Conservation (phyloP, 768 basidiomycete species). For the Rickenella mellea region DNA sequence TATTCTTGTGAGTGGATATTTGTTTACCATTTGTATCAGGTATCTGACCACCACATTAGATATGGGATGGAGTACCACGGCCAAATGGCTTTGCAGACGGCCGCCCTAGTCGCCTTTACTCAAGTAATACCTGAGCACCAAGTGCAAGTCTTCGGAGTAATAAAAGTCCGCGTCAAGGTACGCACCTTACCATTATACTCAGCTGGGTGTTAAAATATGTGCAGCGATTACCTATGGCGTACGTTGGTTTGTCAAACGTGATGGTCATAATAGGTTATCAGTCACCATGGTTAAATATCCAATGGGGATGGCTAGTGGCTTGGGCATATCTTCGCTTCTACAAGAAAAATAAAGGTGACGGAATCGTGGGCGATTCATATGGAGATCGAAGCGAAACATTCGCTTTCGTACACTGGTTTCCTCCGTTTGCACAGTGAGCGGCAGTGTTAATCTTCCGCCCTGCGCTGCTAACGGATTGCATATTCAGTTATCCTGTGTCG, state of each 20-base stretch:
- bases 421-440: constrained; percentile 85
- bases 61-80: constrained; percentile 89
- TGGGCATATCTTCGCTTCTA: constrained; percentile 97
- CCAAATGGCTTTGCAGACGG: constrained; percentile 84
- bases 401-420: constrained; percentile 92
- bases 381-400: constrained; percentile 97
- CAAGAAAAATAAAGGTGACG: constrained; percentile 72
- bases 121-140: constrained; percentile 98
- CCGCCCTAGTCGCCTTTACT: constrained; percentile 90
- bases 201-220: constrained; percentile 4
- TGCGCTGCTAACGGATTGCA: not conserved
- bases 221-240: constrained; percentile 91
- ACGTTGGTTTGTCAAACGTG: constrained; percentile 83
- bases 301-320: constrained; percentile 97
- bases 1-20: constrained; percentile 57
- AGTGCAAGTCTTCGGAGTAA: constrained; percentile 79
- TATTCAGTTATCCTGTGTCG: constrained; percentile 54
- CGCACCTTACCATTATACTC: constrained; percentile 6
- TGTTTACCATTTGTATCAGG: constrained; percentile 7
- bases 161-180: constrained; percentile 88
- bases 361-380: constrained; percentile 59
- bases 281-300: constrained; percentile 86
- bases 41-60: constrained; percentile 29
- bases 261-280: constrained; percentile 78
- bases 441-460: constrained; percentile 1